These are phyloP conservation scores for Botrytis paeoniae DNA, from an alignment of 2,329 filamentous ascomycete species.

Conservation along the genomic window DNA sequence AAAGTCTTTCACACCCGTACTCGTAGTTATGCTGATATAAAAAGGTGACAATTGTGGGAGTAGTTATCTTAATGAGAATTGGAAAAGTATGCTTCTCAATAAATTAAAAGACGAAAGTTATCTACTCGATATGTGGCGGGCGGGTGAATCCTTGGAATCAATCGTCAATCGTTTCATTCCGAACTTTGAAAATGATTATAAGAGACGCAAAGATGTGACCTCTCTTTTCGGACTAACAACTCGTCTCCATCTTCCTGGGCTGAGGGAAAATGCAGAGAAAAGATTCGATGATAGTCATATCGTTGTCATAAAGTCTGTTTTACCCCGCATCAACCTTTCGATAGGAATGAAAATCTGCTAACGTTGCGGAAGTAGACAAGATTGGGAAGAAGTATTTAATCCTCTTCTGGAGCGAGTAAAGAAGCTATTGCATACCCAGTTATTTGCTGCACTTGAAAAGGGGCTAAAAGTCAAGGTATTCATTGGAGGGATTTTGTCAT, in stretches of 20 bases:
- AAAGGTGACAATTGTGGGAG: too few relatives aligned
- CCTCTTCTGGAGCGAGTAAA: conserved; percentile 23
- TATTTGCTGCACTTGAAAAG: conserved; percentile 15
- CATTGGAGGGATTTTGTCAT: neutral
- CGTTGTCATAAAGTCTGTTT: neutral
- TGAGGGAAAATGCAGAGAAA: neutral
- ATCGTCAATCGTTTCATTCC: conserved; percentile 11
- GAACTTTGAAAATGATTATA: conserved; percentile 9
- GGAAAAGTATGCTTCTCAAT: neutral
- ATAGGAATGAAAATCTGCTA: neutral
- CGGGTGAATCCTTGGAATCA: conserved; percentile 6
- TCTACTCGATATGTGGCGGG: neutral
- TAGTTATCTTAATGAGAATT: too few relatives aligned
- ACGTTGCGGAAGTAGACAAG: conserved; percentile 17
- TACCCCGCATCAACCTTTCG: neutral
- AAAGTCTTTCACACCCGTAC: too few relatives aligned
- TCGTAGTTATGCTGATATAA: too few relatives aligned
- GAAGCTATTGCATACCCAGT: conserved; percentile 18
- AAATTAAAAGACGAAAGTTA: conserved; percentile 12
- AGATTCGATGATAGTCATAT: conserved; percentile 7
- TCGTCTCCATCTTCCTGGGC: neutral
- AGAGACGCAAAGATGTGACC: conserved; percentile 5
- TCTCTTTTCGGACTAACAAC: neutral
- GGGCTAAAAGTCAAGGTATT: conserved; percentile 19
- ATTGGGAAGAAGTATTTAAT: conserved; percentile 24